Conservation (phyloP, 129 eudicot species). For the Flaveria trinervia region DNA sequence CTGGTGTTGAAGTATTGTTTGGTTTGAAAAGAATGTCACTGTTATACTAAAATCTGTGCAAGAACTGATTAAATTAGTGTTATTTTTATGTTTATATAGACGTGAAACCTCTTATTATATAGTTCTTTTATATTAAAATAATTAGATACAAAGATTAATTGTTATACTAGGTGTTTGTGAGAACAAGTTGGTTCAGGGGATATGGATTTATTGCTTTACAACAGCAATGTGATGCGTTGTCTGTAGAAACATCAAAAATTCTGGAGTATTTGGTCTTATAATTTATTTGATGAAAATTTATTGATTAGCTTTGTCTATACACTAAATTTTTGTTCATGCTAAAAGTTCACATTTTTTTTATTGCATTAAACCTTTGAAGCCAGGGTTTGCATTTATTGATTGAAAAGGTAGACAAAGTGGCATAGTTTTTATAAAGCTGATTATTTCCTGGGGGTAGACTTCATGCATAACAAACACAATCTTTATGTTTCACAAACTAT, state of each 20-base stretch:
- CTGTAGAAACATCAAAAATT: background rate
- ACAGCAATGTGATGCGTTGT: background rate
- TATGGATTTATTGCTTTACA: background rate
- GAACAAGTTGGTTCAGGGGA: background rate
- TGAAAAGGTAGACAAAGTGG: background rate
- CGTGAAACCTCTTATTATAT: no score
- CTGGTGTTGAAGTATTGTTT: conserved; percentile 6
- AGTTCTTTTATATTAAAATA: no score
- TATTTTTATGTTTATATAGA: background rate
- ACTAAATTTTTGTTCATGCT: conserved; percentile 3
- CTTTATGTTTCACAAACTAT: background rate
- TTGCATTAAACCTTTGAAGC: background rate
- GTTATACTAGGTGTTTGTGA: background rate
- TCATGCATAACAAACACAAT: conserved; percentile 6
- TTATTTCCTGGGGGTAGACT: background rate
- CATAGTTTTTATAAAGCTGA: background rate
- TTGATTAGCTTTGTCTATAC: background rate
- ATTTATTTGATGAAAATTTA: background rate
- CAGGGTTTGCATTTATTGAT: no score
- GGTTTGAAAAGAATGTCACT: background rate
- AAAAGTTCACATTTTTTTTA: background rate
- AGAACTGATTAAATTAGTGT: background rate
- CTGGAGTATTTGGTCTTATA: no score
- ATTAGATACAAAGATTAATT: no score
- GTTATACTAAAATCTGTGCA: background rate